phyloP scores from a whole-genome alignment of 306 rosid genomes.

The Hippophae rhamnoides region DNA sequence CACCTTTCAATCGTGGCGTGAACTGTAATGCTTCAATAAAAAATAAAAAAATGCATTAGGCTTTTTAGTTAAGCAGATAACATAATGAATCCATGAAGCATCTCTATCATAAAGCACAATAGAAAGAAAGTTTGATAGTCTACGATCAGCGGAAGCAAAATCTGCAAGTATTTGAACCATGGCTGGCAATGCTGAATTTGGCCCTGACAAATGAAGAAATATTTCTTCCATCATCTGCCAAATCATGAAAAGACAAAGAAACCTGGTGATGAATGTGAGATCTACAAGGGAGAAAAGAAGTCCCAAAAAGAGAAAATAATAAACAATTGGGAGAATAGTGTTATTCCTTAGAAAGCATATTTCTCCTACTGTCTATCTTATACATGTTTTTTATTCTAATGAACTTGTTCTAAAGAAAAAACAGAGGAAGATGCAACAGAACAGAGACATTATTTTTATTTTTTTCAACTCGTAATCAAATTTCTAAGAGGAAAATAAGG shows the following conservation, averaged over 20 bases:
- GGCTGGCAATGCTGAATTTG: conserved; percentile 67
- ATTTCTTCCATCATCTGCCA: conserved; percentile 94
- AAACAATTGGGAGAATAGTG: not conserved
- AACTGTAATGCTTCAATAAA: conserved; percentile 70
- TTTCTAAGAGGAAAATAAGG: no score
- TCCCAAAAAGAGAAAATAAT: not conserved
- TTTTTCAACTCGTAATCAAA: no score
- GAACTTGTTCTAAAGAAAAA: not conserved
- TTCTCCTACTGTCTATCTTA: no score
- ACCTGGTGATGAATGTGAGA: not conserved
- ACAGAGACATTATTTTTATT: not conserved
- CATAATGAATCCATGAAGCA: not conserved
- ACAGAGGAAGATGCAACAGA: conserved; percentile 2
- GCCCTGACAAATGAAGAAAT: conserved; percentile 78
- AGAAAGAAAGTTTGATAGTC: conserved; percentile 22
- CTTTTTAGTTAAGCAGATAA: conserved; percentile 20
- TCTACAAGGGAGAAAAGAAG: not conserved
- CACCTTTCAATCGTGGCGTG: conserved; percentile 81
- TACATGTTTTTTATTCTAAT: no score
- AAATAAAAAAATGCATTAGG: conserved; percentile 17
- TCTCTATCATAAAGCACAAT: conserved; percentile 11
- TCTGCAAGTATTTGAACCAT: conserved; percentile 96
- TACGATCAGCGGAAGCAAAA: conserved; percentile 80
- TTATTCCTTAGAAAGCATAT: no score
- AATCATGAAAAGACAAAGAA: conserved; percentile 24